A percentile compares a stretch with the other conserved stretches of the same genome.
These are phyloP conservation scores for Chalaropsis thielavioides DNA, from an alignment of 2,329 filamentous ascomycete genomes.

Conservation along the genomic window DNA sequence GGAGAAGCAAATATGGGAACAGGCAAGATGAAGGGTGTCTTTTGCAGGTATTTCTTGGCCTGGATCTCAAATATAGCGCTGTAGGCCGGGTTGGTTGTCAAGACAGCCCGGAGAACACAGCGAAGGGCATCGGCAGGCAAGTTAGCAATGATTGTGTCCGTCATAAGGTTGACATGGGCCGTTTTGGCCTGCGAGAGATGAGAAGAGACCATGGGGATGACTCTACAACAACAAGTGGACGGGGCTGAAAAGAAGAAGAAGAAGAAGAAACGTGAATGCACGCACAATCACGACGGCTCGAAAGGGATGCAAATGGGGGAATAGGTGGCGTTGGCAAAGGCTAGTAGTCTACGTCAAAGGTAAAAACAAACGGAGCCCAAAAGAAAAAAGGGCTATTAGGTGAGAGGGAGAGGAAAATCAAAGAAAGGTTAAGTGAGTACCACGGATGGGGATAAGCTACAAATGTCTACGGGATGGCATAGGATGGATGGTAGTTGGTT, in stretches of 20 bases:
- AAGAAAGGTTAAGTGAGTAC: neutral
- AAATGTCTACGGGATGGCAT: neutral
- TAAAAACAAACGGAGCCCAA: neutral
- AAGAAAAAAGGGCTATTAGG: neutral
- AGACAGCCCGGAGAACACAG: constrained; percentile 24
- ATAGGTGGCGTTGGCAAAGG: neutral
- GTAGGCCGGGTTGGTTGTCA: constrained; percentile 22
- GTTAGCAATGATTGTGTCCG: constrained; percentile 32
- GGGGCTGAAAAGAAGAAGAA: neutral
- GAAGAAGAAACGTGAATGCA: too few relatives aligned
- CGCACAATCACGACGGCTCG: neutral
- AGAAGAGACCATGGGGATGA: neutral
- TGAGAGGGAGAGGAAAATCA: neutral
- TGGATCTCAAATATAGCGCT: constrained; percentile 25
- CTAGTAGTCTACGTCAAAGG: neutral
- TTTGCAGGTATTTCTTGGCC: constrained; percentile 22
- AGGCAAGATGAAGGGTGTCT: constrained; percentile 15
- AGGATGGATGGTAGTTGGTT: neutral
- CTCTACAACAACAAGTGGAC: neutral
- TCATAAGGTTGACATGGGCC: constrained; percentile 35
- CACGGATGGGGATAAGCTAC: neutral
- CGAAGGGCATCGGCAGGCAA: constrained; percentile 29
- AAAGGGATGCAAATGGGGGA: neutral
- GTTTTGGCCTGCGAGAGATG: constrained; percentile 19
- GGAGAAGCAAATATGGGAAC: constrained; percentile 2